Percentiles rank a stretch among this genome's conserved stretches.
Evolutionary conservation across 768 basidiomycete genomes (phyloP).

Genomic region (Rhodotorula graminis): DNA sequence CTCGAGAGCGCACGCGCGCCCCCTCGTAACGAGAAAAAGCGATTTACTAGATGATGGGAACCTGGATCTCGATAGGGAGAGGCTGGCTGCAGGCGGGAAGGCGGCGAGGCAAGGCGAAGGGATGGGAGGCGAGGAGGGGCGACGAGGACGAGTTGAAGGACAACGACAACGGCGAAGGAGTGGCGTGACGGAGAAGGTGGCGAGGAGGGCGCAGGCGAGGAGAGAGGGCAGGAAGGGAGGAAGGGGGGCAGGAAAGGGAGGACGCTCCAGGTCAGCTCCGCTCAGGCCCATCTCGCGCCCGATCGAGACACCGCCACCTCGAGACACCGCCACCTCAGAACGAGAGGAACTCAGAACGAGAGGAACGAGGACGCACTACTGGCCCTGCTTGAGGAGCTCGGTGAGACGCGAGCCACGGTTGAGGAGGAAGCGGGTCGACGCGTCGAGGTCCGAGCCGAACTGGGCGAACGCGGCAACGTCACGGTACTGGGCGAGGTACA

Average conservation of each 20-base stretch:
- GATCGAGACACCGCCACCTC: no score
- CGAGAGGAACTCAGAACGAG: no score
- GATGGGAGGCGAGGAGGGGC: not conserved
- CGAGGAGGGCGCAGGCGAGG: not conserved
- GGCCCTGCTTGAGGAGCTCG: conserved; percentile 86
- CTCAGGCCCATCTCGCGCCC: not conserved
- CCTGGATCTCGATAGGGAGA: conserved; percentile 77
- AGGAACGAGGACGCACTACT: conserved; percentile 56
- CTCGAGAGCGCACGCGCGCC: no score
- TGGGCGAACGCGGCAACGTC: conserved; percentile 99
- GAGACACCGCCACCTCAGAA: no score
- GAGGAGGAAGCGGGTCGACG: conserved; percentile 96
- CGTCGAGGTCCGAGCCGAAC: conserved; percentile 99
- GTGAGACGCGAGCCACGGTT: conserved; percentile 95
- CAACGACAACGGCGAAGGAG: no score
- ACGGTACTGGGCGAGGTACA: conserved; percentile 99
- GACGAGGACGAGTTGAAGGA: no score
- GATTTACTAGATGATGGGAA: conserved; percentile 31
- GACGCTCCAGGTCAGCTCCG: not conserved
- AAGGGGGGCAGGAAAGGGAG: no score
- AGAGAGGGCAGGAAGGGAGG: no score
- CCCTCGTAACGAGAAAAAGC: no score
- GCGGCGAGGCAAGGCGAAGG: conserved; percentile 26
- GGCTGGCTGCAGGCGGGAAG: conserved; percentile 54
- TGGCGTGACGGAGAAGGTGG: no score